phyloP scores from a whole-genome alignment of 228 moss, liverwort and hornwort genomes.

The Sphagnum magellanicum region DNA sequence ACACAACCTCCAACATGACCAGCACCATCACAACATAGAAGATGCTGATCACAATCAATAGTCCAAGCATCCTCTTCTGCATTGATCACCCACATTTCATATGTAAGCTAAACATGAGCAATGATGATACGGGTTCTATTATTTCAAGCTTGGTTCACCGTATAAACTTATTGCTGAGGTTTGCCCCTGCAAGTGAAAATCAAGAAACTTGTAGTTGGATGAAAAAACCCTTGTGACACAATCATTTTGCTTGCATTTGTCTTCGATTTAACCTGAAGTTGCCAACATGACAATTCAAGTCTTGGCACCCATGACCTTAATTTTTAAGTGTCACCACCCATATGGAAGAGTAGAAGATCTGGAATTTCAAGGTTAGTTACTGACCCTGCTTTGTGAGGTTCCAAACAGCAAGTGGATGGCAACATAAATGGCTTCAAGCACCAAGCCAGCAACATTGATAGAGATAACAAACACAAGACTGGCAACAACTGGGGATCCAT shows the following conservation, averaged over 20 bases:
- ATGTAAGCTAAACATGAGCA: neutral
- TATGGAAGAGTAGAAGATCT: neutral
- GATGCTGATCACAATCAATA: constrained; percentile 21
- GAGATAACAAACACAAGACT: constrained; percentile 33
- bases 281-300: too few species aligned
- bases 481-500: constrained; percentile 24
- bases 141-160: too few species aligned
- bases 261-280: too few species aligned
- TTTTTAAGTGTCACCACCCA: neutral
- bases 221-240: too few species aligned
- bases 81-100: neutral
- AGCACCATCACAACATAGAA: constrained; percentile 29
- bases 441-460: constrained; percentile 36
- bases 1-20: constrained; percentile 20
- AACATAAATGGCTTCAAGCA: constrained; percentile 34
- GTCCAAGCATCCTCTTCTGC: constrained; percentile 19
- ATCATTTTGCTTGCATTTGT: too few species aligned
- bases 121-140: too few species aligned
- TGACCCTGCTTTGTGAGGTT: constrained; percentile 29
- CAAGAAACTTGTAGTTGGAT: too few species aligned
- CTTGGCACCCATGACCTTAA: neutral
- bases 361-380: neutral
- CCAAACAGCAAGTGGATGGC: constrained; percentile 33
- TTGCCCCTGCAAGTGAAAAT: too few species aligned
- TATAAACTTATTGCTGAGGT: too few species aligned